Conservation (phyloP, 2,329 filamentous ascomycete species). For the Colletotrichum somersetense region DNA sequence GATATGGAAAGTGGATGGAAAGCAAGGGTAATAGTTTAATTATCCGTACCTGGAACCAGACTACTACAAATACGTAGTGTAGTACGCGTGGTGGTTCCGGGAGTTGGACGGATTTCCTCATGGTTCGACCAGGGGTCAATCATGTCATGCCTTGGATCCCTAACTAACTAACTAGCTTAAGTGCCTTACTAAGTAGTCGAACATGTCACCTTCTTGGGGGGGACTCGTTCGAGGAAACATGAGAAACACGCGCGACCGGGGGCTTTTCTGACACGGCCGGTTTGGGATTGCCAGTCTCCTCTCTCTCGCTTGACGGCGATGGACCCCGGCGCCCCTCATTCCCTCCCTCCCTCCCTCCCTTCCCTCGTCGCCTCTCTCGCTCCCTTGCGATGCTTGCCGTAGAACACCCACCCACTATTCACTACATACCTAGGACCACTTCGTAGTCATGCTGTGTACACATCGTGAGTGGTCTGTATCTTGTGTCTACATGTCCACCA, state of each 20-base stretch:
- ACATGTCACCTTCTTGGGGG: conserved; percentile 33
- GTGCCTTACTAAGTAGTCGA: neutral
- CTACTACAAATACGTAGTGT: too few relatives aligned
- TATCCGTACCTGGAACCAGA: too few relatives aligned
- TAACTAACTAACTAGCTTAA: too few relatives aligned
- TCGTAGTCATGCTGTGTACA: neutral
- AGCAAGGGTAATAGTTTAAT: neutral
- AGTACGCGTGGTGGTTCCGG: neutral
- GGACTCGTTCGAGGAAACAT: conserved; percentile 37
- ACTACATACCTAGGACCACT: neutral
- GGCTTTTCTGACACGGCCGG: conserved; percentile 36
- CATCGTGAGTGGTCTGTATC: neutral
- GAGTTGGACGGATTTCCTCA: conserved; percentile 35
- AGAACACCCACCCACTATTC: neutral
- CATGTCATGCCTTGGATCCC: conserved; percentile 16
- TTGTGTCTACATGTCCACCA: neutral
- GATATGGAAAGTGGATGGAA: neutral
- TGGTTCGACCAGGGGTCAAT: conserved; percentile 39
- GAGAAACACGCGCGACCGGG: conserved; percentile 32
- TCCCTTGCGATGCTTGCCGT: neutral
- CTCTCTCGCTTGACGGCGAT: conserved; percentile 18
- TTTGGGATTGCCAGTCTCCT: conserved; percentile 12
- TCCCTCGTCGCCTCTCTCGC: neutral
- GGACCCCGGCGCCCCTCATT: conserved; percentile 4
- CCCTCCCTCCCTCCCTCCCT: too few relatives aligned